These are phyloP conservation scores for Sugiyamaella xylanicola DNA, from an alignment of 1,139 yeast species.

Conservation along the genomic window DNA sequence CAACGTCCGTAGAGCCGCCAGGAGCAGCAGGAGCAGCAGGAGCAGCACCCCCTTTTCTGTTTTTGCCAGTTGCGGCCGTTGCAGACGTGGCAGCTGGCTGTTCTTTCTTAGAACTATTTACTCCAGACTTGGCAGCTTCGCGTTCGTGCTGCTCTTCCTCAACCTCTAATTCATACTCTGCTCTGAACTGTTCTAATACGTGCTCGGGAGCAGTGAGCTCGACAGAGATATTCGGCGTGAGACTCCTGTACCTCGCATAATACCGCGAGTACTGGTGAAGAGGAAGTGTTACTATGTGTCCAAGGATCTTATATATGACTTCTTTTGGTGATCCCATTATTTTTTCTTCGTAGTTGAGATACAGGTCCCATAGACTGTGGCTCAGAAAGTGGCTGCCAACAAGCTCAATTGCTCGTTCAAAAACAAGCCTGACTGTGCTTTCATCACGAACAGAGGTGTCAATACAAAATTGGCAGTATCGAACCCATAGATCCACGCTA, in stretches of 20 bases:
- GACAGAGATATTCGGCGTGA: conserved; percentile 34
- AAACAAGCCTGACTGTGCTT: conserved; percentile 42
- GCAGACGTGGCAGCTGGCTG: conserved; percentile 22
- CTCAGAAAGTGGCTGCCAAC: conserved; percentile 77
- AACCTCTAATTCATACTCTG: conserved; percentile 36
- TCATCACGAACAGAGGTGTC: conserved; percentile 35
- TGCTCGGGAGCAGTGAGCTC: conserved; percentile 34
- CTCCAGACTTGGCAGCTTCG: not conserved
- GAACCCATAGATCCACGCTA: conserved; percentile 67
- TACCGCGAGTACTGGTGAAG: conserved; percentile 72
- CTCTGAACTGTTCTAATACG: conserved; percentile 35
- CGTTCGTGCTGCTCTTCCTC: conserved; percentile 23
- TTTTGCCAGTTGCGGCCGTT: too few relatives aligned
- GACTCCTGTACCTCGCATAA: conserved; percentile 39
- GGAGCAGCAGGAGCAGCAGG: not conserved
- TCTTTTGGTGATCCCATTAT: conserved; percentile 33
- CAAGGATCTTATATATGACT: conserved; percentile 49
- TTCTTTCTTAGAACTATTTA: not conserved
- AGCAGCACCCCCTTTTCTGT: conserved; percentile 14
- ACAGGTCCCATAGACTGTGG: conserved; percentile 74
- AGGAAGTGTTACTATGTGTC: conserved; percentile 70
- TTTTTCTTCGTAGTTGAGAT: conserved; percentile 56
- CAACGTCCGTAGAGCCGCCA: not conserved
- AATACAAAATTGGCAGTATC: conserved; percentile 60
- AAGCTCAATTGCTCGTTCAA: conserved; percentile 60